Conservation (phyloP, 2,329 filamentous ascomycete species). For the Trichoderma brevicompactum region DNA sequence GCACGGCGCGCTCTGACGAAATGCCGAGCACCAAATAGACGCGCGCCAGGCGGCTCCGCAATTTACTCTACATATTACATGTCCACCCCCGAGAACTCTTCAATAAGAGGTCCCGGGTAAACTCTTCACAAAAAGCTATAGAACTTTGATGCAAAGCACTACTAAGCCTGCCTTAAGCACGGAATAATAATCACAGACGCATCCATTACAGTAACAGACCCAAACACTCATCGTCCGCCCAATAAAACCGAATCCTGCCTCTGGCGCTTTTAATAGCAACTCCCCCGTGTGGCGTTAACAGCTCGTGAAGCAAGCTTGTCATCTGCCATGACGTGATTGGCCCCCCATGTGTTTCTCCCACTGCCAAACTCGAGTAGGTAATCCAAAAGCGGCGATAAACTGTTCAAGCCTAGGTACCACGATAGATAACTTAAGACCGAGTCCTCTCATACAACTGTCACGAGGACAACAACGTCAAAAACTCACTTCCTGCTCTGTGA, state of each 20-base stretch:
- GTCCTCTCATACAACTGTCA: slow-evolving; percentile 14
- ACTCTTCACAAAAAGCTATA: background rate
- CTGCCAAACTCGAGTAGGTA: slow-evolving; percentile 12
- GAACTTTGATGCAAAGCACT: background rate
- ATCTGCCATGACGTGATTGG: slow-evolving; percentile 26
- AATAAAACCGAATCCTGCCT: background rate
- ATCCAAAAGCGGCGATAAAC: slow-evolving; percentile 14
- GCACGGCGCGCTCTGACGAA: slow-evolving; percentile 20
- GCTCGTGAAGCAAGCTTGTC: background rate
- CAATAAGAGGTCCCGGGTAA: slow-evolving; percentile 13
- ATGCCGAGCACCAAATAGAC: slow-evolving; percentile 17
- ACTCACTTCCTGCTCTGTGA: background rate
- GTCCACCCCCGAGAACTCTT: background rate
- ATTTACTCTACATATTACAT: background rate
- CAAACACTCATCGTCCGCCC: background rate
- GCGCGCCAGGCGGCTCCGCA: slow-evolving; percentile 27
- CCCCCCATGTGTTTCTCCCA: background rate
- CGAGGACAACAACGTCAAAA: slow-evolving; percentile 4
- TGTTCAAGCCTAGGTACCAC: background rate
- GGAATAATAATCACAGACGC: slow-evolving; percentile 10
- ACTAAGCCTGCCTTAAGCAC: too few relatives aligned
- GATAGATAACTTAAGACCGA: slow-evolving; percentile 17
- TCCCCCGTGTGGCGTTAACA: slow-evolving; percentile 18
- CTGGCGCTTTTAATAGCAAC: background rate
- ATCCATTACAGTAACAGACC: background rate